Evolutionary conservation across 305 asterid genomes (phyloP), one percentile per base, ranked within the genome.

Genomic region (Rubia balearica): DNA sequence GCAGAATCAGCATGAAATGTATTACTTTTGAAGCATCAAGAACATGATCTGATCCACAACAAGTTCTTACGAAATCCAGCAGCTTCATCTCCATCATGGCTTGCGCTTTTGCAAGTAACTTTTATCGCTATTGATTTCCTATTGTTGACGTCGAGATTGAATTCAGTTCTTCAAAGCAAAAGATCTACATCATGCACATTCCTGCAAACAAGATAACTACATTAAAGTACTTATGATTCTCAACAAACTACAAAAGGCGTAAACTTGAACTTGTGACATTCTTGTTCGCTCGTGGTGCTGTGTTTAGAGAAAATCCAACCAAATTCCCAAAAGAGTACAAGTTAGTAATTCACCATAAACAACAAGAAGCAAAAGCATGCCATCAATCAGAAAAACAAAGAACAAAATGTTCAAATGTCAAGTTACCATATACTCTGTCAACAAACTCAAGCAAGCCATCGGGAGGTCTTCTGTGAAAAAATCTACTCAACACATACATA

Each of bases 381-480:
- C 45, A 75, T 48, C 45, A 62, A 71, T 49, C 16, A 3, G 11
- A 36, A 67, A 79, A 64, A 33, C 70, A n/a, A 36, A 40, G 5
- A 7, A 48, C 2, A 24, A 24, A 24, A 48, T 40, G 3, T 16
- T n/a, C 22, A 4, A 64, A 57, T 43, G 57, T 41, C 46, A 22
- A 61, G 74, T 83, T 90, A 93, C 97, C 97, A 61, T 85, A 93
- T 72, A 89, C 96, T 83, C 95, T 85, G 59, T 89, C 98, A 27
- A 94, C 86, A 71, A 93, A 83, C 78, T 93, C 98, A 40, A 93
- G 89, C 83, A 93, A 82, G 53, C 98, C 98, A 85, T 93, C 97
- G 7, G 97, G 98, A 33, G 98, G 97, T 72, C 96, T 88, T 81
- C 85, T 90, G 82, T 89, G 87, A 76, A 93, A 93, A 86, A 93